These are phyloP conservation scores for Lanzia echinophila DNA, from an alignment of 2,329 filamentous ascomycete genomes.

Conservation along the genomic window DNA sequence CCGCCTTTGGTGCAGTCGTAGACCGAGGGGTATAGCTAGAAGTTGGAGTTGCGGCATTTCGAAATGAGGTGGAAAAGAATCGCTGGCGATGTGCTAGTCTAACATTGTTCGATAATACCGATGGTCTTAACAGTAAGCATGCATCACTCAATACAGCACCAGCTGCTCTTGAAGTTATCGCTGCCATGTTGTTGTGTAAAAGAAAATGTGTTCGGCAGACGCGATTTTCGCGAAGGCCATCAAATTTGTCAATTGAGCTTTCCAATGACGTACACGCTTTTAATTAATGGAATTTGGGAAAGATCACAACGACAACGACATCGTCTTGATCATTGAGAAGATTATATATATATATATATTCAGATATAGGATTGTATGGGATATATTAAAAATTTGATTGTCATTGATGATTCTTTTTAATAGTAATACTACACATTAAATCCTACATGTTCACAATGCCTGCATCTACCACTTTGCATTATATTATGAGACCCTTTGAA, in stretches of 20 bases:
- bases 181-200: slow-evolving; percentile 11
- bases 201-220: not conserved
- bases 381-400: no score
- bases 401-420: no score
- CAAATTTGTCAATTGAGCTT: not conserved
- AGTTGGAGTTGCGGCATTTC: slow-evolving; percentile 21
- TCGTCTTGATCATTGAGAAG: not conserved
- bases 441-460: no score
- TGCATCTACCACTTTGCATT: not conserved
- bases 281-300: not conserved
- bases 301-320: not conserved
- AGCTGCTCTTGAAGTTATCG: slow-evolving; percentile 14
- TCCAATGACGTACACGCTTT: not conserved
- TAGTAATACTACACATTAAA: no score
- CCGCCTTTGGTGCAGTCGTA: slow-evolving; percentile 3
- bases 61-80: slow-evolving; percentile 20
- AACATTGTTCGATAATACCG: not conserved
- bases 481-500: not conserved
- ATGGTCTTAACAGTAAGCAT: slow-evolving; percentile 7
- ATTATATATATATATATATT: no score
- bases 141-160: slow-evolving; percentile 18
- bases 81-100: slow-evolving; percentile 6
- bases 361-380: no score
- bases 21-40: slow-evolving; percentile 22
- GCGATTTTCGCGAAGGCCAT: slow-evolving; percentile 7